Percentiles rank a stretch among this genome's conserved stretches.
Evolutionary conservation across 495 filamentous ascomycete genomes (phyloP).

Genomic region (Penicillium desertorum): DNA sequence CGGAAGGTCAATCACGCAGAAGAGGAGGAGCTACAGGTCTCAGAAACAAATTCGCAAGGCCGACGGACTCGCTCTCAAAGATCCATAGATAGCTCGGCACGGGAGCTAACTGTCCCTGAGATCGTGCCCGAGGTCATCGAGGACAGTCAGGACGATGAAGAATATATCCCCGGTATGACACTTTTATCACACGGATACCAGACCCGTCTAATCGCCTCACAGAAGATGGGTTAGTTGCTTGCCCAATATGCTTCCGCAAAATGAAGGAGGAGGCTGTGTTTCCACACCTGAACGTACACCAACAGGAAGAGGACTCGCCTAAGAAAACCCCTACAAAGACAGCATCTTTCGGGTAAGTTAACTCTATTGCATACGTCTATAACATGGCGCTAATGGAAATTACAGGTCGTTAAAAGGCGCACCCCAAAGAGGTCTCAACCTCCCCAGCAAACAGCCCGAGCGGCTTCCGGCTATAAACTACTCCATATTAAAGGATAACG

Average conservation of each 20-base stretch:
- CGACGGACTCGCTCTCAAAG: slow-evolving; percentile 42
- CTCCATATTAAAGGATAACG: slow-evolving; percentile 70
- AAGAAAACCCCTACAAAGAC: slow-evolving; percentile 21
- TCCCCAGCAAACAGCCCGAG: slow-evolving; percentile 41
- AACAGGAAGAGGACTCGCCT: slow-evolving; percentile 6
- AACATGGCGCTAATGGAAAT: slow-evolving; percentile 15
- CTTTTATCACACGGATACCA: background rate
- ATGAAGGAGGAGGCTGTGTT: slow-evolving; percentile 79
- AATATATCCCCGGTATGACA: slow-evolving; percentile 28
- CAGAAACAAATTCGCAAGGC: slow-evolving; percentile 25
- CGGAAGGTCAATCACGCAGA: slow-evolving; percentile 43
- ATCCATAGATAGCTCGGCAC: background rate
- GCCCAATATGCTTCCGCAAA: slow-evolving; percentile 73
- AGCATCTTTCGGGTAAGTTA: slow-evolving; percentile 34
- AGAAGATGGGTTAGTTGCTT: slow-evolving; percentile 76
- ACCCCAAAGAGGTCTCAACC: slow-evolving; percentile 12
- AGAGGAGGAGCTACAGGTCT: slow-evolving; percentile 10
- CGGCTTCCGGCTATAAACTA: slow-evolving; percentile 79
- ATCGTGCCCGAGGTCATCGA: slow-evolving; percentile 33
- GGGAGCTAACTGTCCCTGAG: background rate
- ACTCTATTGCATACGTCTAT: background rate
- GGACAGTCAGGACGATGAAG: slow-evolving; percentile 40
- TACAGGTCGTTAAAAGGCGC: slow-evolving; percentile 28
- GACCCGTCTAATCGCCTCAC: slow-evolving; percentile 30
- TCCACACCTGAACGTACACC: slow-evolving; percentile 65